A percentile compares a stretch with the other conserved stretches of the same genome.
These are phyloP conservation scores for Debaryomycetaceae sp. DNA, from an alignment of 1,139 yeast species.

Conservation along the genomic window DNA sequence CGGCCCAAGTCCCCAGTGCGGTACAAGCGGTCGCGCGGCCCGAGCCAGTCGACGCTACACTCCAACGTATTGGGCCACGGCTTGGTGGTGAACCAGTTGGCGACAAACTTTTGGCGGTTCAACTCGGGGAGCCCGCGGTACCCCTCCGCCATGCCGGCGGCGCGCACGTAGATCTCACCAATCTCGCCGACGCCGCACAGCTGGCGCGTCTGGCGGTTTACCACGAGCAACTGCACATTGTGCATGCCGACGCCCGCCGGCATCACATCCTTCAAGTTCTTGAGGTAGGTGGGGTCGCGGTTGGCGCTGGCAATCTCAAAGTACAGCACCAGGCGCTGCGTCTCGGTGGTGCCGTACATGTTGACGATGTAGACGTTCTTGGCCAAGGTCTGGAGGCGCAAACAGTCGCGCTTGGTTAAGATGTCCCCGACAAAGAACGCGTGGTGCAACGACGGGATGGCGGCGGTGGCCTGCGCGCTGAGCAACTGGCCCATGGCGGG, in stretches of 20 bases:
- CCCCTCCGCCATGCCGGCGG: constrained; percentile 97
- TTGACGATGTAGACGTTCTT: constrained; percentile 86
- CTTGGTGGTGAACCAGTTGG: constrained; percentile 76
- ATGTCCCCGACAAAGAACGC: constrained; percentile 99
- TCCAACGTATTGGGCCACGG: constrained; percentile 44
- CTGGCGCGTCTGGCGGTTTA: constrained; percentile 84
- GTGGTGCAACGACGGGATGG: constrained; percentile 82
- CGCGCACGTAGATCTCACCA: constrained; percentile 97
- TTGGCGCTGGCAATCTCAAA: constrained; percentile 78
- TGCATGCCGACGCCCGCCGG: constrained; percentile 98
- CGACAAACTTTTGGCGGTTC: constrained; percentile 80
- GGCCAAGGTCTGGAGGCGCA: constrained; percentile 87
- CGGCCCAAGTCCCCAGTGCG: constrained; percentile 98
- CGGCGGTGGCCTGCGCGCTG: constrained; percentile 93
- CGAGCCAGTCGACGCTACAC: constrained; percentile 55
- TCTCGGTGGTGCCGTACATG: constrained; percentile 99
- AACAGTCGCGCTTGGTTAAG: constrained; percentile 92
- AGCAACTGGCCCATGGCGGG: constrained; percentile 99
- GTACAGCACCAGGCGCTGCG: constrained; percentile 95
- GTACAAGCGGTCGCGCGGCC: constrained; percentile 92
- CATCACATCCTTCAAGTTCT: constrained; percentile 87
- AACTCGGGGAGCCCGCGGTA: constrained; percentile 87
- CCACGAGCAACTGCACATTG: constrained; percentile 90
- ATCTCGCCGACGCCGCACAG: constrained; percentile 98
- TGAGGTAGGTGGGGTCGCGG: constrained; percentile 68